phyloP scores from a whole-genome alignment of 2,329 filamentous ascomycete genomes.

The Arthroderma sp. region DNA sequence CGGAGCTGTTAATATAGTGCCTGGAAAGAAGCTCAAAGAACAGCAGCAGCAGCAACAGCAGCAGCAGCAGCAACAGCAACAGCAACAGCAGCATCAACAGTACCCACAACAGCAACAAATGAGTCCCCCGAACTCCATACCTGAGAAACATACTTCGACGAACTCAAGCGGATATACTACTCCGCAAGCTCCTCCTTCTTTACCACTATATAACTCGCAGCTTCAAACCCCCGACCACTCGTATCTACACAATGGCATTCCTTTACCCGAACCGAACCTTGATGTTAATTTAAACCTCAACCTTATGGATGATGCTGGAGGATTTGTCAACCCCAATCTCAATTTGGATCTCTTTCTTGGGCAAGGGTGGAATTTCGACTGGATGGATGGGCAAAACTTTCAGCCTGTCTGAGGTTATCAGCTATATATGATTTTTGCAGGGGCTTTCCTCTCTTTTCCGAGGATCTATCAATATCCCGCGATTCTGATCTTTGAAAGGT shows the following conservation, averaged over 20 bases:
- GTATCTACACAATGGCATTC: not conserved
- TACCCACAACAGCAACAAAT: not conserved
- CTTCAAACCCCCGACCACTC: not conserved
- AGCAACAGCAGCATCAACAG: not conserved
- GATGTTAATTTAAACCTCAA: slow-evolving; percentile 5
- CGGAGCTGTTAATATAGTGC: slow-evolving; percentile 32
- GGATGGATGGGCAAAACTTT: slow-evolving; percentile 19
- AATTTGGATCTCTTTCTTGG: slow-evolving; percentile 27
- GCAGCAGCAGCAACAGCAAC: not conserved
- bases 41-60: not conserved
- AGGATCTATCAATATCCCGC: no score
- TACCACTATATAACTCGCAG: not conserved
- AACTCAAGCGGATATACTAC: slow-evolving; percentile 2
- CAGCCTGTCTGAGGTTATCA: not conserved
- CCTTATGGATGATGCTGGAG: slow-evolving; percentile 13
- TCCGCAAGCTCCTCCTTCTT: not conserved
- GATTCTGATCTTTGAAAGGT: no score
- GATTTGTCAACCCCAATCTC: slow-evolving; percentile 18
- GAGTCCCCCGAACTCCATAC: not conserved
- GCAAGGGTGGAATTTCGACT: slow-evolving; percentile 31
- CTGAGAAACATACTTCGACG: not conserved
- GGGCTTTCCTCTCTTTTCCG: not conserved
- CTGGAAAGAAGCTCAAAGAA: slow-evolving; percentile 22
- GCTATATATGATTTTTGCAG: not conserved
- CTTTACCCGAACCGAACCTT: not conserved